These are phyloP conservation scores for Luzula sylvatica DNA, from an alignment of 176 grass and related monocot species.

Conservation along the genomic window DNA sequence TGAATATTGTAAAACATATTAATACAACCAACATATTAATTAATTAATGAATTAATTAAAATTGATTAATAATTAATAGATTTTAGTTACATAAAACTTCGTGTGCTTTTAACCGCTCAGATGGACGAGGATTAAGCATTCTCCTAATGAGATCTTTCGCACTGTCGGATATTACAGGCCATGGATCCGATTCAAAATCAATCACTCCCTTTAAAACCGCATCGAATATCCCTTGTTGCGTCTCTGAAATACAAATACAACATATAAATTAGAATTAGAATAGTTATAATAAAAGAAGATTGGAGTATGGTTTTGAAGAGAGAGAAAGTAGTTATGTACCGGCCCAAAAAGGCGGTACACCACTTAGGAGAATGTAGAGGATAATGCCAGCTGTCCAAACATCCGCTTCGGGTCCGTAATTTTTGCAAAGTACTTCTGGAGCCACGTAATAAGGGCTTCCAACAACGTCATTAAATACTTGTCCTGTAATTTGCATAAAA, in stretches of 20 bases:
- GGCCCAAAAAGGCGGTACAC: constrained; percentile 84
- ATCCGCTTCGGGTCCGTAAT: constrained; percentile 76
- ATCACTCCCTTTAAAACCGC: constrained; percentile 85
- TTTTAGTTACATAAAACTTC: constrained; percentile 83
- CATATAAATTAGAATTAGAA: not conserved
- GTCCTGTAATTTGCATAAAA: constrained; percentile 32
- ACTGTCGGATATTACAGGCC: constrained; percentile 91
- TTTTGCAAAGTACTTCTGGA: constrained; percentile 67
- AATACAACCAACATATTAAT: constrained; percentile 22
- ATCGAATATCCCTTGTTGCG: constrained; percentile 99
- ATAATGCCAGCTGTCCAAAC: constrained; percentile 95
- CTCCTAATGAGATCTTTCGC: constrained; percentile 90
- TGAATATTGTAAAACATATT: constrained; percentile 17
- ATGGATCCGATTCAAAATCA: constrained; percentile 94
- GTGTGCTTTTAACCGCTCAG: constrained; percentile 65
- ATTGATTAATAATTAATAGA: not conserved
- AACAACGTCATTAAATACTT: constrained; percentile 76
- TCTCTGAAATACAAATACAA: constrained; percentile 46
- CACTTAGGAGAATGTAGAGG: constrained; percentile 74
- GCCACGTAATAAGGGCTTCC: constrained; percentile 92
- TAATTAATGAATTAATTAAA: constrained; percentile 14
- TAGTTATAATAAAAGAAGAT: too few relatives aligned
- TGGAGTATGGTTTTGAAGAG: constrained; percentile 7
- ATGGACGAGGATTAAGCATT: constrained; percentile 64
- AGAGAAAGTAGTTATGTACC: constrained; percentile 21